phyloP scores from a whole-genome alignment of 1,139 yeast species.

The Hemisphaericaspora xylanilytica region DNA sequence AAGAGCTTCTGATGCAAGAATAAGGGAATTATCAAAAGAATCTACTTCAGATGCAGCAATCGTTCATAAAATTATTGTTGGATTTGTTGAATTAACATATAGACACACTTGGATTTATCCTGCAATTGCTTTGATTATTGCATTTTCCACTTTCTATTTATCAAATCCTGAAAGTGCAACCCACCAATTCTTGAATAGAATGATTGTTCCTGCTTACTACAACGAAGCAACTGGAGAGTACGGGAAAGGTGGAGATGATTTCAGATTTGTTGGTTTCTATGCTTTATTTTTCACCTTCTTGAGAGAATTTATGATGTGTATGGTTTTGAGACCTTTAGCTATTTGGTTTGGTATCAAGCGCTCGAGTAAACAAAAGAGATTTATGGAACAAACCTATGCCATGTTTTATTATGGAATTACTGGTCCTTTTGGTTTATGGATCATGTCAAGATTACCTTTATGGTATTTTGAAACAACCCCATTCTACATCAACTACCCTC shows the following conservation, averaged over 20 bases:
- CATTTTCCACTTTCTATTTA: constrained; percentile 41
- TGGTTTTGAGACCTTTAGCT: constrained; percentile 73
- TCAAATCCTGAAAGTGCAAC: constrained; percentile 53
- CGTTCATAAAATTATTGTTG: constrained; percentile 49
- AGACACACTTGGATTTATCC: constrained; percentile 84
- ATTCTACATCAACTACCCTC: constrained; percentile 81
- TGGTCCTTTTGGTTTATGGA: constrained; percentile 86
- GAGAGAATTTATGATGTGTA: constrained; percentile 89
- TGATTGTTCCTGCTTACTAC: constrained; percentile 68
- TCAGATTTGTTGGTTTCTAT: constrained; percentile 73
- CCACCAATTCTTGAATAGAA: constrained; percentile 59
- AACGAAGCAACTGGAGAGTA: constrained; percentile 59
- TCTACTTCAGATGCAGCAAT: constrained; percentile 41
- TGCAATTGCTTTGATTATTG: constrained; percentile 40
- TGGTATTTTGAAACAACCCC: constrained; percentile 88
- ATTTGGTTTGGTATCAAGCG: constrained; percentile 48
- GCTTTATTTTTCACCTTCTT: constrained; percentile 86
- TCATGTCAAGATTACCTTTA: constrained; percentile 78
- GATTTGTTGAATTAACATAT: constrained; percentile 59
- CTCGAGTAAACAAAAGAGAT: constrained; percentile 66
- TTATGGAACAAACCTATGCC: constrained; percentile 91
- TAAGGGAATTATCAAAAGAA: constrained; percentile 26
- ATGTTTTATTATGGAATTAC: constrained; percentile 75
- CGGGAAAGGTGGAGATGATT: constrained; percentile 85
- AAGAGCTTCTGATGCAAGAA: constrained; percentile 34